These are phyloP conservation scores for Pleurotus tuoliensis DNA, from an alignment of 768 basidiomycete species.

Conservation along the genomic window DNA sequence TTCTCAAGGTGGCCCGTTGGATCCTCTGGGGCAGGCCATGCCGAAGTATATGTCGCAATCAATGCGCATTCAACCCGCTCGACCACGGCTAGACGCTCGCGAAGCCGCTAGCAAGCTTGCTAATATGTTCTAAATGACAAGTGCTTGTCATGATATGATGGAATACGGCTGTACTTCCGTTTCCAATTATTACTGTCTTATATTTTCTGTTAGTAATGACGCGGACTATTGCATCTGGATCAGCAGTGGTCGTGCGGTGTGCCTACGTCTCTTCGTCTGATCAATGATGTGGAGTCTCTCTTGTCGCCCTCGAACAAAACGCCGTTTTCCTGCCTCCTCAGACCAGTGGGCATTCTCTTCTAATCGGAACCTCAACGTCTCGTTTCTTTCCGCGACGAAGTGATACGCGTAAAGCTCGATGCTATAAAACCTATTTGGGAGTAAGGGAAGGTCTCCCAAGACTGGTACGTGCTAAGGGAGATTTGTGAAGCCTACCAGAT, in stretches of 20 bases:
- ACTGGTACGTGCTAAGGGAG: constrained; percentile 41
- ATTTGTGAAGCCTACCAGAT: constrained; percentile 36
- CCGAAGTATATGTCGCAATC: constrained; percentile 69
- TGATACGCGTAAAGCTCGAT: constrained; percentile 50
- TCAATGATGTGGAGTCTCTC: constrained; percentile 43
- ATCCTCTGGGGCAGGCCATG: constrained; percentile 61
- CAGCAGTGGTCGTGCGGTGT: background rate
- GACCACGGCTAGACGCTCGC: constrained; percentile 76
- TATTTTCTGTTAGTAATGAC: background rate
- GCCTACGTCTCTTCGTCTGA: constrained; percentile 10
- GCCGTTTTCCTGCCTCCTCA: constrained; percentile 33
- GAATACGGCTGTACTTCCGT: background rate
- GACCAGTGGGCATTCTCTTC: constrained; percentile 45
- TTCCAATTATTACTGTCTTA: background rate
- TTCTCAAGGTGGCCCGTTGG: constrained; percentile 35
- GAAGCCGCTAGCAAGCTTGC: constrained; percentile 88
- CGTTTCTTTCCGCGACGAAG: constrained; percentile 45
- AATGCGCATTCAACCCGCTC: constrained; percentile 66
- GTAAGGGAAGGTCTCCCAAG: constrained; percentile 42
- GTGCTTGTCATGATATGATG: background rate
- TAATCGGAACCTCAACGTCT: constrained; percentile 38
- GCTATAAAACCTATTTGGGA: constrained; percentile 49
- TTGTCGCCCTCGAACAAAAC: constrained; percentile 47
- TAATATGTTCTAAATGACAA: constrained; percentile 65
- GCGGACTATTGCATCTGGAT: constrained; percentile 2